Conservation (phyloP, 768 basidiomycete species). For the Lactarius trivialis region DNA sequence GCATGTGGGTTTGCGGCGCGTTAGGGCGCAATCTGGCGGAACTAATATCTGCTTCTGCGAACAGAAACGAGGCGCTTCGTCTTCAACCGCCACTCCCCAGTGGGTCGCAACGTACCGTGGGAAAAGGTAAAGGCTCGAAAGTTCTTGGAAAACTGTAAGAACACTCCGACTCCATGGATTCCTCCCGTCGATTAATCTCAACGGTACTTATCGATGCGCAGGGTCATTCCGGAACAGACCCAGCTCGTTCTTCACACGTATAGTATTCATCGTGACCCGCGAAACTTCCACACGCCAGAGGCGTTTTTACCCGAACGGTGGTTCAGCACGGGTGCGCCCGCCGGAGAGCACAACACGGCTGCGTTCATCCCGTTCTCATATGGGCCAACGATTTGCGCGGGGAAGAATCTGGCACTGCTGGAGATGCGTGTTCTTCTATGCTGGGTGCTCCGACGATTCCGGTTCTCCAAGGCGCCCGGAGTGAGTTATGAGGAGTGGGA, state of each 20-base stretch:
- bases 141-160: not conserved
- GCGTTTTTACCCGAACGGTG: not conserved
- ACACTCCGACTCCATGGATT: too few relatives aligned
- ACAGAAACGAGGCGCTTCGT: not conserved
- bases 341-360: not conserved
- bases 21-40: not conserved
- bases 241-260: not conserved
- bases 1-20: not conserved
- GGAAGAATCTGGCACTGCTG: slow-evolving; percentile 20
- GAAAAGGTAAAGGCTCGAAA: not conserved
- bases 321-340: not conserved
- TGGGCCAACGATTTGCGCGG: slow-evolving; percentile 23
- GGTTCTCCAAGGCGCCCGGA: not conserved
- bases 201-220: too few relatives aligned
- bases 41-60: not conserved
- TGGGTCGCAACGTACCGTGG: not conserved
- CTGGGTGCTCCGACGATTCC: not conserved
- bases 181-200: too few relatives aligned
- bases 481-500: not conserved
- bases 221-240: not conserved
- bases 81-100: not conserved
- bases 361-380: slow-evolving; percentile 23
- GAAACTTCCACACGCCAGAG: not conserved
- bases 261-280: not conserved
- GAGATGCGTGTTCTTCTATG: slow-evolving; percentile 14